Evolutionary conservation across 495 filamentous ascomycete genomes (phyloP).

Genomic region (Neurospora sp.): DNA sequence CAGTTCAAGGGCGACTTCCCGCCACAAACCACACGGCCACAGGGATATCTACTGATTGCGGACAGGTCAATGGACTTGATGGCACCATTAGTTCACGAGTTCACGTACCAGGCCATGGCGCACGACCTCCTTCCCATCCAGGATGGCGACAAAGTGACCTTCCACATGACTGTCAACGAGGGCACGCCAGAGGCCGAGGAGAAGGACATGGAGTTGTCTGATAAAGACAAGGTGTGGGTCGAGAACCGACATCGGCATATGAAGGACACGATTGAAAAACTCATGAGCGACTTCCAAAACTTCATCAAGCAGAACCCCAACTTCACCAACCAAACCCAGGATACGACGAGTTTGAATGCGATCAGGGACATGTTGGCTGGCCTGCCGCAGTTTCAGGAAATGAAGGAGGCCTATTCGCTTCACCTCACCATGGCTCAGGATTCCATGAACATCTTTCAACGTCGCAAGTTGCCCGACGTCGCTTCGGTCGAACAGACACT

Average conservation of each 20-base stretch:
- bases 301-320: slow-evolving; percentile 92
- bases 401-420: slow-evolving; percentile 89
- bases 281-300: slow-evolving; percentile 84
- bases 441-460: slow-evolving; percentile 85
- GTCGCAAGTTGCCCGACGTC: slow-evolving; percentile 73
- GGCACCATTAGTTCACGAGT: slow-evolving; percentile 84
- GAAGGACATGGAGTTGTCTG: slow-evolving; percentile 83
- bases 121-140: slow-evolving; percentile 82
- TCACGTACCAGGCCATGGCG: slow-evolving; percentile 97
- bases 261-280: slow-evolving; percentile 92
- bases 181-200: slow-evolving; percentile 53
- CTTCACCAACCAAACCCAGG: slow-evolving; percentile 61
- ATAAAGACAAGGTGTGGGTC: slow-evolving; percentile 88
- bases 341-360: slow-evolving; percentile 69
- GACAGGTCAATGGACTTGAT: slow-evolving; percentile 88
- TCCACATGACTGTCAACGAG: slow-evolving; percentile 67
- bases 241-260: slow-evolving; percentile 90
- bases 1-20: slow-evolving; percentile 77
- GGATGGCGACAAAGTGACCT: slow-evolving; percentile 80
- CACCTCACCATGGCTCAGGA: slow-evolving; percentile 98
- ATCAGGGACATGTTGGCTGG: slow-evolving; percentile 97
- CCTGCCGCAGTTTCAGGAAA: slow-evolving; percentile 84
- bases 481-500: slow-evolving; percentile 76
- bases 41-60: slow-evolving; percentile 73
- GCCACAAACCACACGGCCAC: slow-evolving; percentile 65